phyloP scores from a whole-genome alignment of 2,329 filamentous ascomycete species.

The Gnomoniopsis smithogilvyi region DNA sequence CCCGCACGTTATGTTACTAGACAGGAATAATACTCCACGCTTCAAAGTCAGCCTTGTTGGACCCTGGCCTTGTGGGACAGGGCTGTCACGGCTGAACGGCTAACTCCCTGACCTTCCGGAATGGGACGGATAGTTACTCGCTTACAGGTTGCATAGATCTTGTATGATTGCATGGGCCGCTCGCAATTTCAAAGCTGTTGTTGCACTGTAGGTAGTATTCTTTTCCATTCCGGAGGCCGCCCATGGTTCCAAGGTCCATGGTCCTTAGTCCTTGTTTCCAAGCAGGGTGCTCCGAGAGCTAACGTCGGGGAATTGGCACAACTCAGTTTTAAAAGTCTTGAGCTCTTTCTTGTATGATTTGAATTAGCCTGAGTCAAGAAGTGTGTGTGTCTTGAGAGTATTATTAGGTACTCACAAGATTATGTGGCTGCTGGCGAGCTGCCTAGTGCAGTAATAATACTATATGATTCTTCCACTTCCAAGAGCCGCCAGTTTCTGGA shows the following conservation, averaged over 20 bases:
- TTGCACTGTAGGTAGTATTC: not conserved
- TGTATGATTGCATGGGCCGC: conserved; percentile 12
- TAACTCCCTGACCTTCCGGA: not conserved
- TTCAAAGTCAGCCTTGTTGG: not conserved
- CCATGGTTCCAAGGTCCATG: not conserved
- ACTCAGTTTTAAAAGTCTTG: too few species aligned
- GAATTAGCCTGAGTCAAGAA: too few species aligned
- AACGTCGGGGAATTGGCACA: not conserved
- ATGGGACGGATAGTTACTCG: not conserved
- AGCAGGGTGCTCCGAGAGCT: not conserved
- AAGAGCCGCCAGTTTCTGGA: not conserved
- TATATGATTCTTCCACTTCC: not conserved
- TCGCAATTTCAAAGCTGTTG: conserved; percentile 7
- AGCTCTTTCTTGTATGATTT: too few species aligned
- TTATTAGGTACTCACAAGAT: too few species aligned
- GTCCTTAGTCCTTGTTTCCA: not conserved
- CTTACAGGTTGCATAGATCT: conserved; percentile 16
- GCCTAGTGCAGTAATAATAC: not conserved
- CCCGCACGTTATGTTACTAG: not conserved
- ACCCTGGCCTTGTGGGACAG: not conserved
- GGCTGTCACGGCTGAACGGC: not conserved
- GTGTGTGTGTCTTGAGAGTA: too few species aligned
- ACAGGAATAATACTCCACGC: conserved; percentile 1
- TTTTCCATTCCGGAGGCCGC: conserved; percentile 9
- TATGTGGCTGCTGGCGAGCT: not conserved